Percentiles rank a stretch among this genome's conserved stretches.
Evolutionary conservation across 495 filamentous ascomycete species (phyloP).

Genomic region (Paragyromitra xinjiangensis): DNA sequence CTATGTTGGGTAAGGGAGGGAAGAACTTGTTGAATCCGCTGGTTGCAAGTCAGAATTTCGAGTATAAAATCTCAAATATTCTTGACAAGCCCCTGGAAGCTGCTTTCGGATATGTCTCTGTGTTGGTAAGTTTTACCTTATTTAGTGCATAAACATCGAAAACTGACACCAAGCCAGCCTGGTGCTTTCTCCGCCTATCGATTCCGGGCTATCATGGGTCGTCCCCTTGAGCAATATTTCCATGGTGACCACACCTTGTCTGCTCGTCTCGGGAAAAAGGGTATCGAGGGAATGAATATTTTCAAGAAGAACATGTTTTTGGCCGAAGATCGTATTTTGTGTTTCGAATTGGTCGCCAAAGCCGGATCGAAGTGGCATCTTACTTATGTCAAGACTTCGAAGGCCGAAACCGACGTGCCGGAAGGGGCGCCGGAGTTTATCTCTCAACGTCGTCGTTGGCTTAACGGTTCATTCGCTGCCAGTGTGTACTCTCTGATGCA

Average conservation of each 20-base stretch:
- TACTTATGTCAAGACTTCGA: conserved; percentile 59
- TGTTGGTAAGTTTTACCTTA: conserved; percentile 56
- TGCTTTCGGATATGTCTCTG: conserved; percentile 61
- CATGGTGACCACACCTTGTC: conserved; percentile 68
- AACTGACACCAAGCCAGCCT: conserved; percentile 54
- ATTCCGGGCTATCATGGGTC: conserved; percentile 59
- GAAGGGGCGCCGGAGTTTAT: conserved; percentile 58
- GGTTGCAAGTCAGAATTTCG: conserved; percentile 60
- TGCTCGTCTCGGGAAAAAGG: conserved; percentile 94
- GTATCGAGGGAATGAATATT: conserved; percentile 65
- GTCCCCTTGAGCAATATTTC: conserved; percentile 61
- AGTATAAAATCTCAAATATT: conserved; percentile 62
- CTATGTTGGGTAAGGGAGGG: conserved; percentile 59
- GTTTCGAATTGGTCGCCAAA: conserved; percentile 59
- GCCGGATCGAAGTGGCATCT: conserved; percentile 59
- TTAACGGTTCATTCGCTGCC: conserved; percentile 59
- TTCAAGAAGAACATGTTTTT: conserved; percentile 63
- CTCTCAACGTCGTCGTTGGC: conserved; percentile 59
- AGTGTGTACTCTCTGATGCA: conserved; percentile 70
- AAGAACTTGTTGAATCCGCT: conserved; percentile 60
- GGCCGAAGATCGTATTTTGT: conserved; percentile 60
- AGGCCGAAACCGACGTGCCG: conserved; percentile 59
- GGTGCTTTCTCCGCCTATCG: conserved; percentile 61
- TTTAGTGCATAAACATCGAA: not conserved
- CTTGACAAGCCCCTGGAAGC: conserved; percentile 61